These are phyloP conservation scores for Plectosphaerella cucumerina DNA, from an alignment of 2,329 filamentous ascomycete genomes.

Conservation along the genomic window DNA sequence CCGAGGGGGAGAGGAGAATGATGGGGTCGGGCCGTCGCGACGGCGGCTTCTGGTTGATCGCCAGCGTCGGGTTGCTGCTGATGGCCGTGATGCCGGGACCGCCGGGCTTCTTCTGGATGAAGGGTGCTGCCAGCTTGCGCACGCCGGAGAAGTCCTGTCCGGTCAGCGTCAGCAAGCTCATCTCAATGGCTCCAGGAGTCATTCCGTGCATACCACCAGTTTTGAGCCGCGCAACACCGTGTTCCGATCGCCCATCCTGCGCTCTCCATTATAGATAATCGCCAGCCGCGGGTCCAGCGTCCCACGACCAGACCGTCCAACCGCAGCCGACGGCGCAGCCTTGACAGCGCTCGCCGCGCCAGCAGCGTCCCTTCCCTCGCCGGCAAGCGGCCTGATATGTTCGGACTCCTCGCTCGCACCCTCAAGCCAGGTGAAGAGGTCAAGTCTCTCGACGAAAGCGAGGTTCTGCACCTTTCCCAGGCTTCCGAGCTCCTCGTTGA, in stretches of 20 bases:
- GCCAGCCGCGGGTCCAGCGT: constrained; percentile 75
- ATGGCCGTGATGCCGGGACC: constrained; percentile 23
- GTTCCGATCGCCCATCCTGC: constrained; percentile 90
- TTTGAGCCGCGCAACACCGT: constrained; percentile 82
- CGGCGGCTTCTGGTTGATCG: constrained; percentile 49
- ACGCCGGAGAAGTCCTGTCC: constrained; percentile 87
- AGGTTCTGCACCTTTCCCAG: constrained; percentile 76
- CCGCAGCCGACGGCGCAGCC: constrained; percentile 33
- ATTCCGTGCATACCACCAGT: constrained; percentile 62
- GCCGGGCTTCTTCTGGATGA: constrained; percentile 61
- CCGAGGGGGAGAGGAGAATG: constrained; percentile 93
- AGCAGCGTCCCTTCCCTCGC: constrained; percentile 38
- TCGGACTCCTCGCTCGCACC: constrained; percentile 88
- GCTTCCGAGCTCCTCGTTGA: constrained; percentile 73
- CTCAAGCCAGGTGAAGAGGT: constrained; percentile 90
- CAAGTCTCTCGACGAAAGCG: constrained; percentile 85
- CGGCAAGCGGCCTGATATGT: constrained; percentile 80
- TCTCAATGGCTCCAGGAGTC: background rate
- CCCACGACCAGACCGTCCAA: constrained; percentile 56
- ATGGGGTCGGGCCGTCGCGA: constrained; percentile 69
- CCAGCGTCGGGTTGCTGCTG: constrained; percentile 39
- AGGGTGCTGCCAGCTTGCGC: constrained; percentile 76
- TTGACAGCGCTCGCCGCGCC: constrained; percentile 31
- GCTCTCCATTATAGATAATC: constrained; percentile 87
- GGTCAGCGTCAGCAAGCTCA: background rate